phyloP scores from a whole-genome alignment of 2,329 filamentous ascomycete species.

The Hypomyces perniciosus region DNA sequence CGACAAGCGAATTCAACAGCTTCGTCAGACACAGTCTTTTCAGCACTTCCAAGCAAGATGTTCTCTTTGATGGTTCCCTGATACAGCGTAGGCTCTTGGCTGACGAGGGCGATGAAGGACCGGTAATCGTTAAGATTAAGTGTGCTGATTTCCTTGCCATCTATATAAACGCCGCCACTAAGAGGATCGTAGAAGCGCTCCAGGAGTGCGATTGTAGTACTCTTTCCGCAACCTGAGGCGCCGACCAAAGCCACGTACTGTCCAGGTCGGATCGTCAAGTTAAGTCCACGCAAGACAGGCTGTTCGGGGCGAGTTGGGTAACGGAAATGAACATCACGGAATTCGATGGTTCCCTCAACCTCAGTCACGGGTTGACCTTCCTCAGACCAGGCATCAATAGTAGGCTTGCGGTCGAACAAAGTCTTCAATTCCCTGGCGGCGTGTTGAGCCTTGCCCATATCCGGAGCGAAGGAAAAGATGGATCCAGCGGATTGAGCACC shows the following conservation, averaged over 20 bases:
- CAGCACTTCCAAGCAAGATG: constrained; percentile 70
- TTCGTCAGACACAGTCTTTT: constrained; percentile 63
- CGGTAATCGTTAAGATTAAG: constrained; percentile 87
- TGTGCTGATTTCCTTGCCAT: constrained; percentile 73
- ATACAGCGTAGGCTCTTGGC: constrained; percentile 91
- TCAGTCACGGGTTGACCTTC: constrained; percentile 59
- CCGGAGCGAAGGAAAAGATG: constrained; percentile 83
- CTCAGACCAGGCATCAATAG: constrained; percentile 74
- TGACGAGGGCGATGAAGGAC: constrained; percentile 76
- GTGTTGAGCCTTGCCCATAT: constrained; percentile 88
- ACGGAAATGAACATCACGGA: constrained; percentile 87
- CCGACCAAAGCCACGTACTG: constrained; percentile 88
- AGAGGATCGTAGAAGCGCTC: constrained; percentile 94
- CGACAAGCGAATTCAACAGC: constrained; percentile 73
- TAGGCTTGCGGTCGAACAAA: constrained; percentile 75
- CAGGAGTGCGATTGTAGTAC: constrained; percentile 83
- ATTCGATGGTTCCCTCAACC: constrained; percentile 76
- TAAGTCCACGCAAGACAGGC: constrained; percentile 78
- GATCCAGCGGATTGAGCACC: constrained; percentile 87
- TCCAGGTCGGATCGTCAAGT: constrained; percentile 68
- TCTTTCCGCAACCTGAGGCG: constrained; percentile 88
- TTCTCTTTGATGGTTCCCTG: constrained; percentile 90
- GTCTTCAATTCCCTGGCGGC: constrained; percentile 75
- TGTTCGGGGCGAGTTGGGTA: constrained; percentile 90
- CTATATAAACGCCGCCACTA: constrained; percentile 73